Evolutionary conservation across 805 yeast genomes (phyloP), one percentile per base, ranked within the genome.

Genomic region (Cyberlindnera mississippiensis): DNA sequence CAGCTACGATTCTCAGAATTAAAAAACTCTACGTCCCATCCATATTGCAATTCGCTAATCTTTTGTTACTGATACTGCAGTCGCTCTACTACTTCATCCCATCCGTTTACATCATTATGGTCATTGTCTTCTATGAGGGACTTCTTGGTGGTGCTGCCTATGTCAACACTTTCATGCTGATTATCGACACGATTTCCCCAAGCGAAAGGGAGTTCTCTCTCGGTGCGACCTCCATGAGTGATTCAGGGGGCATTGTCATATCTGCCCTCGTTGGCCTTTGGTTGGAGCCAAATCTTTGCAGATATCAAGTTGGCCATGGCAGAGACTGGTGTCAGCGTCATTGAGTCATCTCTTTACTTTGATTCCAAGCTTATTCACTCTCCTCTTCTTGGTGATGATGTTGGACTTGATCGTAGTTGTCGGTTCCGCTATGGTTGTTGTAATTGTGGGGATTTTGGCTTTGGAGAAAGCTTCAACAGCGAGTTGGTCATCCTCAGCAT

Each of bases 71-170:
- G 31, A 46, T 85, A 1, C 35, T 66, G 1, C 97, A 91, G 59
- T 80, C 96, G 3, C 48, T 82, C 48, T 76, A 59, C 52, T 72
- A 74, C 57, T 50, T 75, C 24, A 68, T 85, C 15, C 76, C 82
- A 3, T 72, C 66, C 29, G 75, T 91, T 2, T 85, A 82, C 70
- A 51, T 75, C 2, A 55, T 89, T 29, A 70, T 87, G 67, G 8
- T 72, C 0, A 60, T 90, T 24, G 73, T 88, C 6, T 76, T 91
- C 45, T 91, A 86, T 62, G 98, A 91, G 59, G 93, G 98, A 0
- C 69, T 93, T 16, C 69, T 91, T 10, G 99, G 98, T 1, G 98
- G 99, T 1, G 76, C 85, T 2, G 78, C 91, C 14, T 91, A 91
- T 59, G 93, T 88, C 40, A 90, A 91, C 58, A 90, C 97, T 0